Conservation (phyloP, 257 asterid species). For the Solanum peruvianum region DNA sequence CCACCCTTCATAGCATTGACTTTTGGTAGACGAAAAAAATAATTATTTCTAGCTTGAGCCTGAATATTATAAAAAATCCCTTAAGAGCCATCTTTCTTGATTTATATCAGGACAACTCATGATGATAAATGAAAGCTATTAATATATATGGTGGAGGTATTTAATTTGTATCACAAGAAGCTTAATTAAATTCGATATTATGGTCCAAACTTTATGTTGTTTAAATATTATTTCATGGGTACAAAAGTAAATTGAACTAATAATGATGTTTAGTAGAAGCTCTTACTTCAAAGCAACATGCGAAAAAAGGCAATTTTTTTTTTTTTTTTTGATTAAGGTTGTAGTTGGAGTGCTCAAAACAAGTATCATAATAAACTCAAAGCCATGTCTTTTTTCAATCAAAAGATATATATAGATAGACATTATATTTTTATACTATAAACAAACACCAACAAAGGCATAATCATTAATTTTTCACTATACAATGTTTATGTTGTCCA, state of each 20-base stretch:
- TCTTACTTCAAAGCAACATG: conserved; percentile 11
- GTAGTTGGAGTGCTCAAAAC: neutral
- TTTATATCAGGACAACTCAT: neutral
- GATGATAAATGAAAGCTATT: neutral
- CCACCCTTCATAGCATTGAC: neutral
- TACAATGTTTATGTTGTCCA: neutral
- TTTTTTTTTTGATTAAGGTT: neutral
- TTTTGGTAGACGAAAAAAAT: too few species aligned
- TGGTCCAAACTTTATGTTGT: neutral
- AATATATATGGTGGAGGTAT: neutral
- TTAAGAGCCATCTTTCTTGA: neutral
- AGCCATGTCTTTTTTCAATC: neutral
- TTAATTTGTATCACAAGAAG: neutral
- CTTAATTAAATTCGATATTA: neutral
- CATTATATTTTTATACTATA: neutral
- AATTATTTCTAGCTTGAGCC: neutral
- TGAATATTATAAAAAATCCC: neutral
- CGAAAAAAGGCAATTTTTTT: neutral
- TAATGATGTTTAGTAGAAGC: neutral
- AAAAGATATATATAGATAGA: neutral
- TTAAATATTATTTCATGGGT: neutral
- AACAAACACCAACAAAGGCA: neutral
- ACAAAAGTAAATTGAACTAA: neutral
- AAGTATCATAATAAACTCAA: neutral
- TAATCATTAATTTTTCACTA: neutral